A percentile compares a stretch with the other conserved stretches of the same genome.
These are phyloP conservation scores for Viola pubescens DNA, from an alignment of 441 rosid genomes.

Conservation along the genomic window DNA sequence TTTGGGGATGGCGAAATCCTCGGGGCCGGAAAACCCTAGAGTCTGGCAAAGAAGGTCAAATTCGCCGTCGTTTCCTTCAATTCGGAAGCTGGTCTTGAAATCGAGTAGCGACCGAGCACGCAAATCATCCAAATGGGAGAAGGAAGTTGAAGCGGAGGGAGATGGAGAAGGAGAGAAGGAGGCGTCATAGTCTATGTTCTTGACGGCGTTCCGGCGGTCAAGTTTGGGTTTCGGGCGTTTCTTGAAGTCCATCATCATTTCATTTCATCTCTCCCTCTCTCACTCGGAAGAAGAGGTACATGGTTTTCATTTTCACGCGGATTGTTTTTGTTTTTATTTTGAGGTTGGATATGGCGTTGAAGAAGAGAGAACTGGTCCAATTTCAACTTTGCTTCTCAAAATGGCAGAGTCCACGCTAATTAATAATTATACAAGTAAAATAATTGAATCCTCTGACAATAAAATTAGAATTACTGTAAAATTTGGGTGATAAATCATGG, in stretches of 20 bases:
- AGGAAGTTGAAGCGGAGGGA: not conserved
- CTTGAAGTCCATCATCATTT: conserved; percentile 16
- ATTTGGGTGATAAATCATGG: too few relatives aligned
- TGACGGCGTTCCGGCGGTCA: conserved; percentile 34
- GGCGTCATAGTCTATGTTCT: conserved; percentile 32
- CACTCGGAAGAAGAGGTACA: too few relatives aligned
- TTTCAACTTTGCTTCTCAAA: too few relatives aligned
- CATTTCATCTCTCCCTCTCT: too few relatives aligned
- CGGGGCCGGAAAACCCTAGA: conserved; percentile 30
- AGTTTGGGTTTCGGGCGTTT: conserved; percentile 20
- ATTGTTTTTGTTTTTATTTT: too few relatives aligned
- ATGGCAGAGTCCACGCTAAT: too few relatives aligned
- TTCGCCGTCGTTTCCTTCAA: conserved; percentile 29
- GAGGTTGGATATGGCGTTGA: too few relatives aligned
- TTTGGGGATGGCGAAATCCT: conserved; percentile 30
- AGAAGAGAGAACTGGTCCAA: too few relatives aligned
- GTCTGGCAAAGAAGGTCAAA: conserved; percentile 23
- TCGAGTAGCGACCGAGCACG: conserved; percentile 16
- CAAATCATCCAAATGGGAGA: not conserved
- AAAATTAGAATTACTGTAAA: too few relatives aligned
- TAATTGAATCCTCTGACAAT: too few relatives aligned
- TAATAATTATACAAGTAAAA: too few relatives aligned
- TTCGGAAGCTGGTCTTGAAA: conserved; percentile 25
- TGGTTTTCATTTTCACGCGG: too few relatives aligned
- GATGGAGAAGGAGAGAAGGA: conserved; percentile 14